Base-by-base conservation (phyloP, 352 stramenopile genomes). In the Pythium insidiosum region DNA sequence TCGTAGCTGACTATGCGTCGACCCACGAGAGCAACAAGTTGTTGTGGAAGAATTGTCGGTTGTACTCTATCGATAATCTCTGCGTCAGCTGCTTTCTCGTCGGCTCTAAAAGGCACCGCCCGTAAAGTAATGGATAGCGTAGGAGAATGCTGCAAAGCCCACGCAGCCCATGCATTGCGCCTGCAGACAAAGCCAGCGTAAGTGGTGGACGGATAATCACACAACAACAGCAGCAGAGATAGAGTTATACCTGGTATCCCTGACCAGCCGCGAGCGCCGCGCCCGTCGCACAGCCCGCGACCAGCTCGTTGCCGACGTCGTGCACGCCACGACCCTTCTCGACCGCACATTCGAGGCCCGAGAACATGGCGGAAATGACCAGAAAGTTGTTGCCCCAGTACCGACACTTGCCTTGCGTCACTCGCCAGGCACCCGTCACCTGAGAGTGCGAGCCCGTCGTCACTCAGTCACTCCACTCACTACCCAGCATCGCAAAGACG, bases 201-300 rank as follows among this genome's bases (percentile, higher is more conserved):
- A 19, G 41, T 12, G 22, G 7, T 21, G 7, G 23, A 26, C 7
- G 34, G 12, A 23, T 6, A 4, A 22, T 12, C 30, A 20, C 12
- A 29, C 20, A 26, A 6, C 4, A 37, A 13, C 19, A 22, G 4
- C 4, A 37, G 11, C 19, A 16, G 28, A 20, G 4, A 2, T 4
- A 28, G 4, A 18, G 16, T 18, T 18, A 26, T 22, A 63, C 55
- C 55, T 97, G 84, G 16, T 89, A 83, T 16, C 95, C 95, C 45
- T 96, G 77, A 19, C 95, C 95, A 25, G 91, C 89, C 35, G 96
- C 92, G 31, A 98, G 68, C 3, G 90, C 92, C 5, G 90, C 95
- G 22, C 95, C 95, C 4, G 95, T 98, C n/a, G 96, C 84, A 59
- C 95, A 98, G 38, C 95, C 95, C 25, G 87, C 93, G 24, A 94